A percentile compares a stretch with the other conserved stretches of the same genome.
Conservation (phyloP, 495 filamentous ascomycete species). For the Tuber aestivum region DNA sequence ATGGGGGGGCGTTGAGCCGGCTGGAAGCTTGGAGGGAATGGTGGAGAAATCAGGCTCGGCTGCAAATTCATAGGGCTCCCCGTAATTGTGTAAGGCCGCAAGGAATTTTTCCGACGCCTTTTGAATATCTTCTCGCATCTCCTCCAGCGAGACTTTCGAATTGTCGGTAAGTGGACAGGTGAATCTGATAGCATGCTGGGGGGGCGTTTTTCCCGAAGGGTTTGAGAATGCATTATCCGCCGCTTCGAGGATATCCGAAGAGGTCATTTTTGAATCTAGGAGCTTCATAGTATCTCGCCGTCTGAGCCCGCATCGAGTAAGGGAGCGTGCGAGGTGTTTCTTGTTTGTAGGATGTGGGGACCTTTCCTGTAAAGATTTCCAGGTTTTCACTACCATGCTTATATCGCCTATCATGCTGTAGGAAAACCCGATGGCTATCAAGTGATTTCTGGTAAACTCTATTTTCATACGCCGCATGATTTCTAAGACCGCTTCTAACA, state of each 20-base stretch:
- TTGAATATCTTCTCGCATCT: neutral
- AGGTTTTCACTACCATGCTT: constrained; percentile 1
- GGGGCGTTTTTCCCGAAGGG: neutral
- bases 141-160: neutral
- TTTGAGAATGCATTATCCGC: neutral
- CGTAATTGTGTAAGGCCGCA: neutral
- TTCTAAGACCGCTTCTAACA: neutral
- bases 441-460: neutral
- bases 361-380: neutral
- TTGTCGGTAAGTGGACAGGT: neutral
- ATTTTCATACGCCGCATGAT: neutral
- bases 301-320: neutral
- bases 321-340: neutral
- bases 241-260: neutral
- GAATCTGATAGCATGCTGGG: neutral
- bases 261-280: neutral
- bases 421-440: neutral
- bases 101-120: neutral
- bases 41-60: neutral
- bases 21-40: neutral
- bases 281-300: neutral
- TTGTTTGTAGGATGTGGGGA: neutral
- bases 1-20: neutral
- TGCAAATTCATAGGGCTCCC: neutral
- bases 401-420: neutral